Conservation (phyloP, 2,329 filamentous ascomycete species). For the Pseudogymnoascus pannorum region DNA sequence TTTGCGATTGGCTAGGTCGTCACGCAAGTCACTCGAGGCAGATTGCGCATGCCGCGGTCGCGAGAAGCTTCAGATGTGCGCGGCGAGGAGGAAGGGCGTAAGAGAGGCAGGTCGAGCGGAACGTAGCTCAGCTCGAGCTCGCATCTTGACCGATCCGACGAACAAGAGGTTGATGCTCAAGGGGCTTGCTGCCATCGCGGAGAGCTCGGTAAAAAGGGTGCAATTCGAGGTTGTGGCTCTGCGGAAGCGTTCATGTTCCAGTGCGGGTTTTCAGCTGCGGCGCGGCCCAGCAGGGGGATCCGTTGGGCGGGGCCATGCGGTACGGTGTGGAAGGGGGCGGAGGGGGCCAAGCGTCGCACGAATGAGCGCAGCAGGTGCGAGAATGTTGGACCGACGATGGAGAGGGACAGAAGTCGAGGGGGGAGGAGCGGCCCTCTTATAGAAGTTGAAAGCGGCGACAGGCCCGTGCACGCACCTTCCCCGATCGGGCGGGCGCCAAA, state of each 20-base stretch:
- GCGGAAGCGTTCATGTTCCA: background rate
- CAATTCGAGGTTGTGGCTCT: background rate
- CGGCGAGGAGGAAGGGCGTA: background rate
- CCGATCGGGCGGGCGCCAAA: conserved; percentile 13
- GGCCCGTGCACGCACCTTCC: conserved; percentile 13
- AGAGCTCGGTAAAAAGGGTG: background rate
- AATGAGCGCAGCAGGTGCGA: background rate
- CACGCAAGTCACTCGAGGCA: background rate
- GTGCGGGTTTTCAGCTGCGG: conserved; percentile 12
- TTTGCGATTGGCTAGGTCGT: conserved; percentile 11
- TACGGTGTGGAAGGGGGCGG: background rate
- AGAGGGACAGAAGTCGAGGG: conserved; percentile 13
- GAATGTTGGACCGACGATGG: conserved; percentile 10
- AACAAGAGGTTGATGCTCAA: background rate
- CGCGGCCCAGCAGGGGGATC: conserved; percentile 5
- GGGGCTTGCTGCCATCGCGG: background rate
- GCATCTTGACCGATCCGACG: conserved; percentile 5
- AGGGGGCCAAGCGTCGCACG: background rate
- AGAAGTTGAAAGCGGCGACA: conserved; percentile 13
- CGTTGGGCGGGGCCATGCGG: background rate
- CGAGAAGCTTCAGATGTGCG: background rate
- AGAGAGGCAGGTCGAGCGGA: background rate
- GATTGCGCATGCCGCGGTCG: conserved; percentile 2
- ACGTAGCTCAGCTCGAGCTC: conserved; percentile 1
- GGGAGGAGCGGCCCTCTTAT: conserved; percentile 12